Base-by-base conservation (phyloP, 2,329 filamentous ascomycete species). In the Pyricularia grisea region DNA sequence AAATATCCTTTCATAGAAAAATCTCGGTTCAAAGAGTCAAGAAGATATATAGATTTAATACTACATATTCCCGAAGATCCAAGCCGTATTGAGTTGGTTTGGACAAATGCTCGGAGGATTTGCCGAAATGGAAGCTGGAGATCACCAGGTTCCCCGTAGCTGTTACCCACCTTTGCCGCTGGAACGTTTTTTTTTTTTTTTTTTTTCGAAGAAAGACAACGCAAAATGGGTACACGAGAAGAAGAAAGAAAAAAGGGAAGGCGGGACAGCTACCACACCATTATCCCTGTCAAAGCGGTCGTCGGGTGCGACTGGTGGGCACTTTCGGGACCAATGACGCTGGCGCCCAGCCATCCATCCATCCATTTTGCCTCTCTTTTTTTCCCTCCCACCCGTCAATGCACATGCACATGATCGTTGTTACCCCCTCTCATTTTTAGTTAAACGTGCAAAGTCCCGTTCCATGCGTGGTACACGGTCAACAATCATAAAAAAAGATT, bases 401-500 rank as follows among this genome's bases (percentile, higher is more conserved):
- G 58, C 58, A 61, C 58, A 61, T 61, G 58, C 58, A 27, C 58
- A 61, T 61, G 58, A 61, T 61, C 58, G 58, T 61, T 61, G 58
- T 27, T 27, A 4, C 23, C 58, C 58, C n/a, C 25, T 9, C 7
- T 9, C 7, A 23, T 9, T 61, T 61, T 27, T 11, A 61, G 58
- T n/a, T 61, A 61, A 25, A 61, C 58, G 58, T 12, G 58, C 58
- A 61, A 58, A 61, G 58, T 25, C 58, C 58, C 9, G 25, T 61
- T 27, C 58, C 23, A 61, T 61, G 7, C 12, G 9, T 12, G 17
- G 6, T 17, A 50, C 42, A 50, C 42, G 42, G 42, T 50, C 42
- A 36, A 12, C 2, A 50, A 17, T 50, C 42, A 50, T 50, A 50
- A 50, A 17, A 50, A 50, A 36, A n/a, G 17, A 50, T 50, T 50